Evolutionary conservation across 345 rosid genomes (phyloP), one percentile per base, ranked within the genome.

Genomic region (Lagerstroemia speciosa): DNA sequence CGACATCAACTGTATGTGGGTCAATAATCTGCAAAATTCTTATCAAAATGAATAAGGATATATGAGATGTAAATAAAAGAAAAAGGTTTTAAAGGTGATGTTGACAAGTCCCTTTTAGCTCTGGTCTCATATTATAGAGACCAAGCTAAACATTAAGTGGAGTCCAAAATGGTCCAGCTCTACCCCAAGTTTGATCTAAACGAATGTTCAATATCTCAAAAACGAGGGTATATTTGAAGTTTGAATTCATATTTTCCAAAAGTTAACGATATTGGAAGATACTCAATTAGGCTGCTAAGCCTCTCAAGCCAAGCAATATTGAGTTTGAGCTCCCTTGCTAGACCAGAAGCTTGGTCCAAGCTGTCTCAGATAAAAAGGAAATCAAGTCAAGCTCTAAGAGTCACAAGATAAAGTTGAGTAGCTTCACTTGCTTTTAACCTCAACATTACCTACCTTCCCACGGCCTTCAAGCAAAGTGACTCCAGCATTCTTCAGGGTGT

Each of bases 381-480:
- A 27, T 64, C 46, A 27, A 64, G 16, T 60, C 34, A 1, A 40
- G 32, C 45, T 26, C 38, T 0, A 40, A 31, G 0, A 30, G 36
- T 22, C 40, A 50, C 10, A 26, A 57, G 17, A 57, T 6, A 57
- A 53, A 14, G 8, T 2, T 26, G 61, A 24, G 30, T 8, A 55
- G 24, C 61, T 24, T 55, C 24, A 9, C 26, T 55, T 5, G 31
- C 61, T 2, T 55, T 26, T 24, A 8, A 9, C 15, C 33, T 30
- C 29, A 58, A 27, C 6, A 45, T 11, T 57, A 32, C 71, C 66
- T 71, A 91, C 98, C 98, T 89, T 93, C 67, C 98, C 98, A 57
- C 97, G 97, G 34, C 98, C 98, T 79, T 93, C 97, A 16, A 93
- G 74, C 67, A 93, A 77, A 65, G 86, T 77, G 68, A 93, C 96